Percentiles rank a stretch among this genome's conserved stretches.
phyloP scores from a whole-genome alignment of 2,329 filamentous ascomycete genomes.

The Phialophora verrucosa region DNA sequence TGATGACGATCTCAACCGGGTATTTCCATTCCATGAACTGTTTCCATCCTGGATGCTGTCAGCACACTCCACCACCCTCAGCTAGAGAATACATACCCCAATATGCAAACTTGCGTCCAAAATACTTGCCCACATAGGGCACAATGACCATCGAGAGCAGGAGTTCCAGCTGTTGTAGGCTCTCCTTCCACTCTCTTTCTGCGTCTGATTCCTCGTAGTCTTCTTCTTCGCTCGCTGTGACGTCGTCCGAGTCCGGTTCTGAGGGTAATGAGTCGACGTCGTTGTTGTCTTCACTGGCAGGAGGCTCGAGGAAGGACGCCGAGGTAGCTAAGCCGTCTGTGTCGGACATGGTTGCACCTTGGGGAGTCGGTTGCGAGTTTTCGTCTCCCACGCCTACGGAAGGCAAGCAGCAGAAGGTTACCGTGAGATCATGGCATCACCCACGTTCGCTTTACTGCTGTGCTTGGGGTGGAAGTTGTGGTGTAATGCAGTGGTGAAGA shows the following conservation, averaged over 20 bases:
- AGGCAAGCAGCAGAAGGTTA: constrained; percentile 1
- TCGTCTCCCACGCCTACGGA: constrained; percentile 12
- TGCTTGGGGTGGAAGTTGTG: not conserved
- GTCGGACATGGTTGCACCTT: constrained; percentile 31
- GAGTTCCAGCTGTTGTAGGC: constrained; percentile 89
- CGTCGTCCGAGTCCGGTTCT: constrained; percentile 56
- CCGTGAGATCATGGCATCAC: constrained; percentile 5
- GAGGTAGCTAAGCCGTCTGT: constrained; percentile 40
- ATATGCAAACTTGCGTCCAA: constrained; percentile 92
- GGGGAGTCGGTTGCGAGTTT: constrained; percentile 1
- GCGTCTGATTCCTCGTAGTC: constrained; percentile 77
- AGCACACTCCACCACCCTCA: not conserved
- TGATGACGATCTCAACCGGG: constrained; percentile 71
- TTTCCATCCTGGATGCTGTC: constrained; percentile 72
- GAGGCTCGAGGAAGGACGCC: constrained; percentile 39
- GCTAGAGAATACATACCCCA: constrained; percentile 70
- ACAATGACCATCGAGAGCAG: constrained; percentile 93
- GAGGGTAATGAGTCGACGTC: constrained; percentile 54
- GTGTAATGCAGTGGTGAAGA: not conserved
- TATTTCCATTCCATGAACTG: constrained; percentile 96
- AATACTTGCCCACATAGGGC: constrained; percentile 91
- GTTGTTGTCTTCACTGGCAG: constrained; percentile 45
- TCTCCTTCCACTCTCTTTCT: constrained; percentile 93
- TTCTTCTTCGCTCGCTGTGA: constrained; percentile 59
- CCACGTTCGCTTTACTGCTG: not conserved